phyloP scores from a whole-genome alignment of 257 asterid species.

The Solanum appendiculatum region DNA sequence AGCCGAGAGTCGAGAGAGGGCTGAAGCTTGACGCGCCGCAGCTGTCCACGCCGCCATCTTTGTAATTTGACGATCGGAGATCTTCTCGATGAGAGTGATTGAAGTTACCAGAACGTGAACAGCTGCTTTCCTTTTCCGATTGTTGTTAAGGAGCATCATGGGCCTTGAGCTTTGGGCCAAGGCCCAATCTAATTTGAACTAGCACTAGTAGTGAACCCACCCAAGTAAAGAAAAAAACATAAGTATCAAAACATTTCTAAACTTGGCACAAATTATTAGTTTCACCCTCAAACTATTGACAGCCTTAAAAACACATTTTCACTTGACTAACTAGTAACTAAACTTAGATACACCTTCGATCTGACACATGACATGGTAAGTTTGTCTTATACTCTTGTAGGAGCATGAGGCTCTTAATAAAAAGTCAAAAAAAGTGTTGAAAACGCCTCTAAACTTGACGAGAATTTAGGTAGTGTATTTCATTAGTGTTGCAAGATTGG shows the following conservation, averaged over 20 bases:
- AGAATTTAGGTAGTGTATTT: too few species aligned
- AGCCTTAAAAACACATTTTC: too few species aligned
- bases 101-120: background rate
- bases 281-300: too few species aligned
- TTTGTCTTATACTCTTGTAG: background rate
- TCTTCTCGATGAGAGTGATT: background rate
- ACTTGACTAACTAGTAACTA: too few species aligned
- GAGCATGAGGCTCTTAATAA: background rate
- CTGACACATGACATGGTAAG: background rate
- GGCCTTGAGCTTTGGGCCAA: background rate
- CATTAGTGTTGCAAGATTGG: accelerated
- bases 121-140: background rate
- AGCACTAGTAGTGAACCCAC: background rate
- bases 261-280: too few species aligned
- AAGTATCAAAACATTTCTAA: too few species aligned
- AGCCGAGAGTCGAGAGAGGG: slow-evolving; percentile 23
- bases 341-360: too few species aligned
- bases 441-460: too few species aligned
- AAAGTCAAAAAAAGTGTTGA: accelerated
- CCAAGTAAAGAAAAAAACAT: too few species aligned
- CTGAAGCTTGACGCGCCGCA: slow-evolving; percentile 41
- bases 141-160: background rate
- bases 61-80: background rate
- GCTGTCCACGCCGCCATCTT: slow-evolving; percentile 34
- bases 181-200: background rate